A percentile compares a stretch with the other conserved stretches of the same genome.
Conservation (phyloP, 2,329 filamentous ascomycete genomes). For the Thelonectria rubi region DNA sequence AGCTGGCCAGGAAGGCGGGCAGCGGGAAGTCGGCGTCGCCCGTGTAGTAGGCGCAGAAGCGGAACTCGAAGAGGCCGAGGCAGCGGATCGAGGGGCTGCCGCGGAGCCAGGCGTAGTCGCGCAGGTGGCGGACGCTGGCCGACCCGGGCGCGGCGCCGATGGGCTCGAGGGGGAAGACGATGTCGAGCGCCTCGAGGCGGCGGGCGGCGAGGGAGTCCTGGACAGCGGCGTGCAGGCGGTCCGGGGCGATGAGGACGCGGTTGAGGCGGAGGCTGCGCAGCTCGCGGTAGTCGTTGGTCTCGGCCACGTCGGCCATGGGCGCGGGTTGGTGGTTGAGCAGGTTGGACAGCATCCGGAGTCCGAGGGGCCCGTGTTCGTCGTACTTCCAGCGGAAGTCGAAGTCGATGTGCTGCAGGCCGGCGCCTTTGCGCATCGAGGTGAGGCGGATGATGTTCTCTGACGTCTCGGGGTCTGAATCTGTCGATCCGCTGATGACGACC, state of each 20-base stretch:
- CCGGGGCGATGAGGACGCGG: slow-evolving; percentile 38
- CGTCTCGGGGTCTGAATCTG: slow-evolving; percentile 36
- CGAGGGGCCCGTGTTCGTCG: slow-evolving; percentile 36
- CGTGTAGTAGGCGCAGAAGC: slow-evolving; percentile 44
- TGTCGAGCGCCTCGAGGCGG: slow-evolving; percentile 48
- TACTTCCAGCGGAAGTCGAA: slow-evolving; percentile 43
- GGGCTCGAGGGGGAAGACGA: slow-evolving; percentile 47
- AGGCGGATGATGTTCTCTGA: slow-evolving; percentile 36
- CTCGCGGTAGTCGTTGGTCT: slow-evolving; percentile 37
- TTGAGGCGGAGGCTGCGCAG: slow-evolving; percentile 44
- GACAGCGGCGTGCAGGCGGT: slow-evolving; percentile 39
- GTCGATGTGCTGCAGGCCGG: slow-evolving; percentile 44
- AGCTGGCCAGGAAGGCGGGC: slow-evolving; percentile 47
- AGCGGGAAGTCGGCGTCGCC: slow-evolving; percentile 45
- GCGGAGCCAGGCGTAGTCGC: slow-evolving; percentile 48
- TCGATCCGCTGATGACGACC: slow-evolving; percentile 39
- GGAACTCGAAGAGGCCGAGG: slow-evolving; percentile 49
- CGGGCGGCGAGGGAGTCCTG: slow-evolving; percentile 38
- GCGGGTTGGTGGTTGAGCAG: slow-evolving; percentile 29
- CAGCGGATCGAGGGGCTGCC: slow-evolving; percentile 46
- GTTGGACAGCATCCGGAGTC: slow-evolving; percentile 27
- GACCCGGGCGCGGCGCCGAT: slow-evolving; percentile 37
- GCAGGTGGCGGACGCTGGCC: slow-evolving; percentile 43
- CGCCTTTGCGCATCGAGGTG: slow-evolving; percentile 42
- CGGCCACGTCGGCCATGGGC: slow-evolving; percentile 19